phyloP scores from a whole-genome alignment of 768 basidiomycete species.

The Collybia sordida region DNA sequence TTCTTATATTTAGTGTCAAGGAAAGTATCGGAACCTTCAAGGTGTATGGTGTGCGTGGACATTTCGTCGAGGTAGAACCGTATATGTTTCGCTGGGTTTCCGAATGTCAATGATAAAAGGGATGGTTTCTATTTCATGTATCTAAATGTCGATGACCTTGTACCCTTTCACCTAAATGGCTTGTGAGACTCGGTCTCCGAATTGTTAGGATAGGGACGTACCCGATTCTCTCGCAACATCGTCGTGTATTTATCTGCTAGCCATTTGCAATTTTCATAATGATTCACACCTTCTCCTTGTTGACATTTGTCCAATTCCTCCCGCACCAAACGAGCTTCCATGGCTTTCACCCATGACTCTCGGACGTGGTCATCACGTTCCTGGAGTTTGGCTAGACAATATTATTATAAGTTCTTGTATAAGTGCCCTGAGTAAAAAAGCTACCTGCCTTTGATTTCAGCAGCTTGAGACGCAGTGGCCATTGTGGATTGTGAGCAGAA shows the following conservation, averaged over 20 bases:
- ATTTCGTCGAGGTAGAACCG: no score
- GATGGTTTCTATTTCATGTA: no score
- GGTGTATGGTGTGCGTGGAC: no score
- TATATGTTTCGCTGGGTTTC: no score
- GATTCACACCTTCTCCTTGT: constrained; percentile 86
- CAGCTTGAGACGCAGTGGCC: constrained; percentile 40
- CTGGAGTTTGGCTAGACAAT: constrained; percentile 52
- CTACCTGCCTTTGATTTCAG: constrained; percentile 52
- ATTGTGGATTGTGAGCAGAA: constrained; percentile 26
- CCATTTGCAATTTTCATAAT: constrained; percentile 86
- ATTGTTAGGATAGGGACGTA: constrained; percentile 37
- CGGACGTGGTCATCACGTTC: constrained; percentile 76
- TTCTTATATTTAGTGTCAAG: no score
- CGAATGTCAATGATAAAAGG: no score
- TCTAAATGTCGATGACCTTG: constrained; percentile 54
- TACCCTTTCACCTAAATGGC: constrained; percentile 77
- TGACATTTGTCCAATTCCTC: constrained; percentile 91
- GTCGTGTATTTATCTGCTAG: constrained; percentile 77
- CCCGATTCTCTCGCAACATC: constrained; percentile 81
- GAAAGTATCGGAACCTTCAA: no score
- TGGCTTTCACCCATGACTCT: constrained; percentile 92
- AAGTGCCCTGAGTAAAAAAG: neutral
- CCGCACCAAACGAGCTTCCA: constrained; percentile 88
- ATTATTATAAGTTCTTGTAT: neutral
- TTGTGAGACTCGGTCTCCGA: neutral